These are phyloP conservation scores for Austroboletus festivus DNA, from an alignment of 768 basidiomycete species.

Conservation along the genomic window DNA sequence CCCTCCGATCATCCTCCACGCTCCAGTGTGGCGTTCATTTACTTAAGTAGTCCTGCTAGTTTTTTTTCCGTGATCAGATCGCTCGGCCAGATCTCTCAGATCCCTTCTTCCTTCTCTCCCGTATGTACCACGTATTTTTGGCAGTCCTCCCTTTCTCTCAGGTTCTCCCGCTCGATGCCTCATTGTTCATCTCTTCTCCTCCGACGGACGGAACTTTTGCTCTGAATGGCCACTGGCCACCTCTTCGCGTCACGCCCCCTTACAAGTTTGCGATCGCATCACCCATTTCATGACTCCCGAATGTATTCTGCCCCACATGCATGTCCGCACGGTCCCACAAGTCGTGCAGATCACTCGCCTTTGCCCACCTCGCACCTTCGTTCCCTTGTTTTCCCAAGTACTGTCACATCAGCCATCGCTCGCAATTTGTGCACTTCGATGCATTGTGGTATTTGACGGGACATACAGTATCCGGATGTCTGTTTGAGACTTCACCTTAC, in stretches of 20 bases:
- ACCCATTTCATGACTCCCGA: background rate
- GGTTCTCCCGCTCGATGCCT: conserved; percentile 11
- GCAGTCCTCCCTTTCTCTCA: background rate
- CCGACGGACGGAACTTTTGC: conserved; percentile 15
- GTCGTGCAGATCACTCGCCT: background rate
- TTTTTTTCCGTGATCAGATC: conserved; percentile 12
- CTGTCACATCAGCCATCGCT: background rate
- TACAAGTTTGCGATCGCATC: no score
- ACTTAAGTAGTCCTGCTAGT: background rate
- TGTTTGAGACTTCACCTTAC: no score
- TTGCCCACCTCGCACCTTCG: background rate
- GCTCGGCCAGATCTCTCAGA: conserved; percentile 11
- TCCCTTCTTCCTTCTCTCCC: background rate
- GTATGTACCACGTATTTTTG: conserved; percentile 8
- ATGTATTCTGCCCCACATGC: background rate
- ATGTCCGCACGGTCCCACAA: no score
- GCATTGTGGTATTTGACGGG: no score
- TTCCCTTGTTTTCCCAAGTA: background rate
- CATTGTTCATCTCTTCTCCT: background rate
- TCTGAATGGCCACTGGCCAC: background rate
- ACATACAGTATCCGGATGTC: no score
- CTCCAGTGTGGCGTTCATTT: background rate
- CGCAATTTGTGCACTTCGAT: no score
- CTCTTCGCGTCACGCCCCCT: background rate
- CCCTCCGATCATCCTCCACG: background rate